phyloP scores from a whole-genome alignment of 2,329 filamentous ascomycete species.

The Onygenales sp. region DNA sequence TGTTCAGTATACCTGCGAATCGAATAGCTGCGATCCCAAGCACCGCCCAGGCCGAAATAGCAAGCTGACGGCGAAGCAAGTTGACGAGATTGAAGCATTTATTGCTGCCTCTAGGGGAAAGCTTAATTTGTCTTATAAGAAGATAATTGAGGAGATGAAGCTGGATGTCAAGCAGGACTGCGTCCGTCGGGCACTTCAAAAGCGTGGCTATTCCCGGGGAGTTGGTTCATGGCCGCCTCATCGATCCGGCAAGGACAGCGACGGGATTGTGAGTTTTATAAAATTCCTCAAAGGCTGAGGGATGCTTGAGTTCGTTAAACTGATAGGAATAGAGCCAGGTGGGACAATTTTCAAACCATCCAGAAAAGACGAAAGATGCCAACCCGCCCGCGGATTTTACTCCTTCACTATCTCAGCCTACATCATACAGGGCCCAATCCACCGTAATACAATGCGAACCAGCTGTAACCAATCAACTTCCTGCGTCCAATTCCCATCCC shows the following conservation, averaged over 20 bases:
- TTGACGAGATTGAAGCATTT: conserved; percentile 1
- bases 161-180: conserved; percentile 2
- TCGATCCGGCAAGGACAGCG: neutral
- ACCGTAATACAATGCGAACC: too few species aligned
- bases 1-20: conserved; percentile 1
- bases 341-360: neutral
- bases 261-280: neutral
- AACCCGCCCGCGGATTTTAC: too few species aligned
- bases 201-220: neutral
- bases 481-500: neutral
- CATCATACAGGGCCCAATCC: too few species aligned
- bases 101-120: neutral
- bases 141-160: conserved; percentile 1
- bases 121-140: neutral
- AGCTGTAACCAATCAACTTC: neutral
- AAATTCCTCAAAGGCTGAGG: neutral
- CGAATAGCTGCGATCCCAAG: conserved; percentile 1
- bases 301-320: neutral
- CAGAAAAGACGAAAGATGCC: neutral
- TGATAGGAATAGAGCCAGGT: neutral
- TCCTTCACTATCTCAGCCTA: too few species aligned
- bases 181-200: neutral
- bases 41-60: conserved; percentile 1
- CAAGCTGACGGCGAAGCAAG: neutral
- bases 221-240: neutral